phyloP scores from a whole-genome alignment of 805 yeast genomes.

The Wickerhamomyces tratensis region DNA sequence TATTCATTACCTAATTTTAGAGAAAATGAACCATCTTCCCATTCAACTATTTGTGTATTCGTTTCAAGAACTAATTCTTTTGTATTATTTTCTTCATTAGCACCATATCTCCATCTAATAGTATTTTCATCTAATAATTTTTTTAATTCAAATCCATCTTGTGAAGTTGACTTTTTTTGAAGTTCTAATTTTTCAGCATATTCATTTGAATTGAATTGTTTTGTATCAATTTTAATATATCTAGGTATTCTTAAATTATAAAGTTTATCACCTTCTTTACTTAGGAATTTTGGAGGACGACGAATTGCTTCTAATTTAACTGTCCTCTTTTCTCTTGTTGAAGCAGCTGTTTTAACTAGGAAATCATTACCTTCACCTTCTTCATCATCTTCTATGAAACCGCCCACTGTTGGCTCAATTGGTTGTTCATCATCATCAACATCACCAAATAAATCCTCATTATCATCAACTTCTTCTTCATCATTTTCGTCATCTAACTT shows the following conservation, averaged over 20 bases:
- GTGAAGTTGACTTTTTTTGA: constrained; percentile 28
- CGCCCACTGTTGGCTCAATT: constrained; percentile 18
- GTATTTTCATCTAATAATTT: constrained; percentile 73
- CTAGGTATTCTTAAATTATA: constrained; percentile 66
- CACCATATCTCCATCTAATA: constrained; percentile 87
- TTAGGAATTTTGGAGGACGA: constrained; percentile 22
- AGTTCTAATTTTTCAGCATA: constrained; percentile 41
- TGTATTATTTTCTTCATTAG: constrained; percentile 41
- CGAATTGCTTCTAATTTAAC: constrained; percentile 38
- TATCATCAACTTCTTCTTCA: constrained; percentile 23
- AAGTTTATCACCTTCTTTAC: constrained; percentile 26
- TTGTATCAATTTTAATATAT: constrained; percentile 72
- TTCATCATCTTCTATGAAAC: constrained; percentile 20
- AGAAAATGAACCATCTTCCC: constrained; percentile 90
- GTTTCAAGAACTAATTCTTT: constrained; percentile 72
- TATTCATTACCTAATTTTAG: constrained; percentile 80
- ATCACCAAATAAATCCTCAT: constrained; percentile 28
- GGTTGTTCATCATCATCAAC: constrained; percentile 2
- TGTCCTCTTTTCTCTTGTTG: constrained; percentile 21
- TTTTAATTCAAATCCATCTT: constrained; percentile 48
- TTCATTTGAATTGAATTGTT: constrained; percentile 73
- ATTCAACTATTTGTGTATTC: constrained; percentile 80
- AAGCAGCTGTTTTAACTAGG: constrained; percentile 8
- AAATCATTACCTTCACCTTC: constrained; percentile 26
- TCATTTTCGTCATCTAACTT: background rate